Evolutionary conservation across 192 early-diverging fungal species (phyloP).

Genomic region (Coemansia sp.): DNA sequence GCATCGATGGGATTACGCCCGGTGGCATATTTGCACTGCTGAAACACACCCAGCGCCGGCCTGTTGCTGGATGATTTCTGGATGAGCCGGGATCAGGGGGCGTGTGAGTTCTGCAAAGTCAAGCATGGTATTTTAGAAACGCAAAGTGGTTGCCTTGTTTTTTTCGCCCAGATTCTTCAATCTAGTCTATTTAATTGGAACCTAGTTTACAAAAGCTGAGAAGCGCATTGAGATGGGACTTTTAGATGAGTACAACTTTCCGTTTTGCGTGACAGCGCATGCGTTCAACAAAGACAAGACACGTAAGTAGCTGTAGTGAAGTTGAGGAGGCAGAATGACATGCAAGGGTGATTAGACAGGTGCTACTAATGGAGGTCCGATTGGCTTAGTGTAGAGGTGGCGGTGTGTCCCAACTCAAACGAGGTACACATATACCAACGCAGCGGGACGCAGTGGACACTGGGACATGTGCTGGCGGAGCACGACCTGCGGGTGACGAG

Average conservation of each 20-base stretch:
- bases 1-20: conserved; percentile 79
- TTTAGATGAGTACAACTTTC: conserved; percentile 51
- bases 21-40: conserved; percentile 69
- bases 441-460: conserved; percentile 59
- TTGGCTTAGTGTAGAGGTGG: conserved; percentile 67
- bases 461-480: conserved; percentile 73
- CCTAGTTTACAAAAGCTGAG: background rate
- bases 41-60: conserved; percentile 54
- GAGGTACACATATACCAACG: conserved; percentile 87
- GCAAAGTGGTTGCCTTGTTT: background rate
- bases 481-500: conserved; percentile 95
- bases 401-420: conserved; percentile 85
- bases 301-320: conserved; percentile 57
- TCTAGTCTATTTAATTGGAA: background rate
- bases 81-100: background rate
- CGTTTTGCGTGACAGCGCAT: conserved; percentile 81
- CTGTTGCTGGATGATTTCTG: background rate
- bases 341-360: background rate
- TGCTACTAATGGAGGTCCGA: background rate
- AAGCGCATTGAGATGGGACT: conserved; percentile 33
- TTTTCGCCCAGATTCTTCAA: background rate
- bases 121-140: background rate
- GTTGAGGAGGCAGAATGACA: background rate
- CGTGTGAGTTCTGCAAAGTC: background rate
- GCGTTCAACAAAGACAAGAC: conserved; percentile 88